Conservation (phyloP, 805 yeast species). For the Metschnikowia amazonensis region DNA sequence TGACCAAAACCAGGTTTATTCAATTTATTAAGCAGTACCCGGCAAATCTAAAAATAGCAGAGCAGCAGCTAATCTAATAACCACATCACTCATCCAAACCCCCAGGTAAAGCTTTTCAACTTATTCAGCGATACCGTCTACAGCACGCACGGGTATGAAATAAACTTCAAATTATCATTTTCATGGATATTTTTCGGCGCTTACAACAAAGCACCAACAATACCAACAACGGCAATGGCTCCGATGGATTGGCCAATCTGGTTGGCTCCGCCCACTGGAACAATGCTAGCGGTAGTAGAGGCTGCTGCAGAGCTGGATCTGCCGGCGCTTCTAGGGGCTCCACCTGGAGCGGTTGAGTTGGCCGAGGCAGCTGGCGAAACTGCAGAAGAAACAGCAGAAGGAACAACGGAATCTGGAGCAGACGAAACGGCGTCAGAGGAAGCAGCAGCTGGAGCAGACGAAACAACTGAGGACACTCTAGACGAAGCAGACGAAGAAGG, state of each 20-base stretch:
- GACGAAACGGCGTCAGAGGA: conserved; percentile 9
- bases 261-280: conserved; percentile 20
- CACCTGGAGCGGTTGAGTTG: background rate
- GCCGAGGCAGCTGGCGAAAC: conserved; percentile 14
- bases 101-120: too few species aligned
- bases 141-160: conserved; percentile 4
- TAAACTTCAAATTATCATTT: background rate
- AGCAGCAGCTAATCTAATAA: too few species aligned
- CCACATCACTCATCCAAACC: too few species aligned
- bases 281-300: background rate
- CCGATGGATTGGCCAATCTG: conserved; percentile 29
- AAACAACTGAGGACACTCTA: conserved; percentile 22
- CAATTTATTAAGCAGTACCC: too few species aligned
- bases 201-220: conserved; percentile 34
- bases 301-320: conserved; percentile 12
- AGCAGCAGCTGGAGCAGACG: conserved; percentile 8
- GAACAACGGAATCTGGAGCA: background rate
- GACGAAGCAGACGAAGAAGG: conserved; percentile 15
- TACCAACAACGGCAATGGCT: conserved; percentile 40
- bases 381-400: conserved; percentile 17
- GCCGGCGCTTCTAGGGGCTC: conserved; percentile 20
- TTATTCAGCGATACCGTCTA: conserved; percentile 1
- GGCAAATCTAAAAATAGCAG: too few species aligned
- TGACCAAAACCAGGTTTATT: too few species aligned
- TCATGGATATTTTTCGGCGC: background rate